A percentile compares a stretch with the other conserved stretches of the same genome.
These are phyloP conservation scores for Hypocreales sp. DNA, from an alignment of 2,329 filamentous ascomycete genomes.

Conservation along the genomic window DNA sequence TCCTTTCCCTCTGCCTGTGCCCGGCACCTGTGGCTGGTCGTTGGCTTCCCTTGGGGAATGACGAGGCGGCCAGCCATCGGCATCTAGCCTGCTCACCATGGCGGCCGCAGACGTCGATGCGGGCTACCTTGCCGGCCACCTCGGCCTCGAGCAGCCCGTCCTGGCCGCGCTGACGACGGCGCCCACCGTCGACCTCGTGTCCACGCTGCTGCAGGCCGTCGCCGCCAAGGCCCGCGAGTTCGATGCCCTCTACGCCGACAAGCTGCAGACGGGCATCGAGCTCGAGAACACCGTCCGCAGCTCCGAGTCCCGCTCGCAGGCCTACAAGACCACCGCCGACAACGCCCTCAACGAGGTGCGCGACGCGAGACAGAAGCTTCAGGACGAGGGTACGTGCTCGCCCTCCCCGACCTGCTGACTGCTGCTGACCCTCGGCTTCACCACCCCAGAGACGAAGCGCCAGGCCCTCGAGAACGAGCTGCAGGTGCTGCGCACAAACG, in stretches of 20 bases:
- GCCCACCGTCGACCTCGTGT: constrained; percentile 67
- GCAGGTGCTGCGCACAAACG: constrained; percentile 59
- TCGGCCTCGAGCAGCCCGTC: constrained; percentile 50
- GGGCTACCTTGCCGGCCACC: constrained; percentile 57
- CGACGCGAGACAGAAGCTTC: constrained; percentile 64
- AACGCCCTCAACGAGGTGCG: constrained; percentile 75
- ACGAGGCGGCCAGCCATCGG: constrained; percentile 3
- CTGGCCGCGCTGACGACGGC: constrained; percentile 45
- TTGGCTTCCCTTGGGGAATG: no score
- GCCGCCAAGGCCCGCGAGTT: constrained; percentile 67
- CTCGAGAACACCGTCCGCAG: constrained; percentile 78
- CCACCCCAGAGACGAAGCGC: constrained; percentile 57
- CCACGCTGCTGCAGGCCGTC: constrained; percentile 58
- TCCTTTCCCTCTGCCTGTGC: no score
- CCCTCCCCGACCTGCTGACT: no score
- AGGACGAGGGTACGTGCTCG: constrained; percentile 53
- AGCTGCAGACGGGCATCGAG: constrained; percentile 80
- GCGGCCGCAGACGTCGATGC: constrained; percentile 43
- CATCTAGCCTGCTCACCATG: constrained; percentile 13
- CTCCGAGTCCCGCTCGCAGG: constrained; percentile 68
- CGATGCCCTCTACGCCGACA: constrained; percentile 71
- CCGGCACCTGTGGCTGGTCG: no score
- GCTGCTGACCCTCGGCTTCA: no score
- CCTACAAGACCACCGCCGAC: constrained; percentile 66
- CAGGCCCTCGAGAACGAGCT: constrained; percentile 70